Percentiles rank a stretch among this genome's conserved stretches.
Evolutionary conservation across 2,329 filamentous ascomycete species (phyloP).

Genomic region (Xylaria arbuscula): DNA sequence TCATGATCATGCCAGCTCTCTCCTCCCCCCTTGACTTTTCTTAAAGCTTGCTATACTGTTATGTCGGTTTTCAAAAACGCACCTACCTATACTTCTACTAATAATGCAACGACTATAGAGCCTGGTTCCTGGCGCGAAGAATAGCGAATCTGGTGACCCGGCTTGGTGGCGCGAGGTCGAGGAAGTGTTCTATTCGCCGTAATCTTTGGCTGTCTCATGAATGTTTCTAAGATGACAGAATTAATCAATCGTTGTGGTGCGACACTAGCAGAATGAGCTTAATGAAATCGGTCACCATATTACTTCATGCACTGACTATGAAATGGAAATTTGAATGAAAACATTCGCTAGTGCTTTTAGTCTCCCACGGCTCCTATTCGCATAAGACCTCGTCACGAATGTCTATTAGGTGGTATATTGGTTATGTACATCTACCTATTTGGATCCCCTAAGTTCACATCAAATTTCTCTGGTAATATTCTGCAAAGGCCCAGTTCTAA

Average conservation of each 20-base stretch:
- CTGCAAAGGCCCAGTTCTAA: no score
- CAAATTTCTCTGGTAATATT: no score
- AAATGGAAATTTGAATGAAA: no score
- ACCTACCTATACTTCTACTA: not conserved
- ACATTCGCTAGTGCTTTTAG: no score
- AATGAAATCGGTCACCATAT: no score
- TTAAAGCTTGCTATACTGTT: not conserved
- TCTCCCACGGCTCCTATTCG: no score
- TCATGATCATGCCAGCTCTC: not conserved
- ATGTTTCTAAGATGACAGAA: not conserved
- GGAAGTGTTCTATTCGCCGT: slow-evolving; percentile 74
- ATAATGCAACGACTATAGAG: slow-evolving; percentile 41
- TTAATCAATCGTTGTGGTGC: not conserved
- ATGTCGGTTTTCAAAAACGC: not conserved
- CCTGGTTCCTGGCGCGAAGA: slow-evolving; percentile 68
- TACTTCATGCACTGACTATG: no score
- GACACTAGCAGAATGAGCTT: not conserved
- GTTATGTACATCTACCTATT: no score
- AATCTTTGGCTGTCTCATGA: slow-evolving; percentile 33
- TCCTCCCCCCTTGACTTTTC: not conserved
- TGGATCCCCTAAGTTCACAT: no score
- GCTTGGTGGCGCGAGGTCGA: slow-evolving; percentile 76
- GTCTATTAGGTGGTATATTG: no score
- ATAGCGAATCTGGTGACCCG: slow-evolving; percentile 68
- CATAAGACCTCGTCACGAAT: no score